Conservation (phyloP, 2,329 filamentous ascomycete genomes). For the Aspergillus transmontanensis region DNA sequence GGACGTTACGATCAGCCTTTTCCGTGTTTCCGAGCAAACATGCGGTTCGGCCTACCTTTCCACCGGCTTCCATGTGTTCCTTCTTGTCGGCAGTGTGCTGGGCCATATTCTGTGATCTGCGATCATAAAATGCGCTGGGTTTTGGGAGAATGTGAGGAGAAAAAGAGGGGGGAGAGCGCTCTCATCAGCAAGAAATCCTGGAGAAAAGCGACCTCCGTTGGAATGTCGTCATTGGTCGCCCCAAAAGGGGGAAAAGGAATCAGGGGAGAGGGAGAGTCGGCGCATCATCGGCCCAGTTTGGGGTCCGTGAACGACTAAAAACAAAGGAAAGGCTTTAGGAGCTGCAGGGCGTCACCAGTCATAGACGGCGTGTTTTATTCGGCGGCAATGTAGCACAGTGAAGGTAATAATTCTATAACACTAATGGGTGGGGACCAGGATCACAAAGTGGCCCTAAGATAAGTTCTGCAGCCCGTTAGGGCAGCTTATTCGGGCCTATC, state of each 20-base stretch:
- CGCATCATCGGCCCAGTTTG: background rate
- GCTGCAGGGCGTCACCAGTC: conserved; percentile 3
- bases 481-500: background rate
- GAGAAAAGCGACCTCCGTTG: background rate
- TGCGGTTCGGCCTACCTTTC: background rate
- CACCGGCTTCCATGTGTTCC: background rate
- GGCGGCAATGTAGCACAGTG: background rate
- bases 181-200: background rate
- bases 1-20: background rate
- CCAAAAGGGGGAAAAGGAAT: background rate
- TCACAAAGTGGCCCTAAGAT: background rate
- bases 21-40: background rate
- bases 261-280: background rate
- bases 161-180: no score
- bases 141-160: background rate
- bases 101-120: background rate
- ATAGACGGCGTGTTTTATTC: background rate
- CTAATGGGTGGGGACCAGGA: conserved; percentile 1
- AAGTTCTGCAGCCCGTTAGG: background rate
- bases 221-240: background rate
- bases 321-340: background rate
- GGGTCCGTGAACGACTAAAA: background rate
- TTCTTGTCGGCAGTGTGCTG: background rate
- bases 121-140: background rate
- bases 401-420: background rate